phyloP scores from a whole-genome alignment of 2,329 filamentous ascomycete species.

The Diplodia scrobiculata region DNA sequence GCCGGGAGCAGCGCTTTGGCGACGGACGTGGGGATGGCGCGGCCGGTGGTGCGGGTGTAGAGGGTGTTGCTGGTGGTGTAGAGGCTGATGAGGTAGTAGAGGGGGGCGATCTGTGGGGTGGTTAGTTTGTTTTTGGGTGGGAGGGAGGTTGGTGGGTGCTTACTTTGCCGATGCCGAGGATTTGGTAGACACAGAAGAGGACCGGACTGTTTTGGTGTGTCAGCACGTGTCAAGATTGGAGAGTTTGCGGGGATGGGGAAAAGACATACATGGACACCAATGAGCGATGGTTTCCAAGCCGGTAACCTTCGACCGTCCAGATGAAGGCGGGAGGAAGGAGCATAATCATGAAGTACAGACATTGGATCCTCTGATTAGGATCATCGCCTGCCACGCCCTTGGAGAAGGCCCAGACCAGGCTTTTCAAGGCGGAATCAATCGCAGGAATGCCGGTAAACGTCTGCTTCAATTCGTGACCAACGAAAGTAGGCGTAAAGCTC shows the following conservation, averaged over 20 bases:
- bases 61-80: conserved; percentile 28
- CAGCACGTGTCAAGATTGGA: neutral
- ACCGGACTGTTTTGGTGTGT: conserved; percentile 12
- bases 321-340: conserved; percentile 15
- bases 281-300: conserved; percentile 5
- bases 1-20: conserved; percentile 35
- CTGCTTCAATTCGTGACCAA: neutral
- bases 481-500: neutral
- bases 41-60: conserved; percentile 31
- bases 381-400: conserved; percentile 12
- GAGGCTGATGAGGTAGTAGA: conserved; percentile 35
- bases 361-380: conserved; percentile 22
- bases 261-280: conserved; percentile 26
- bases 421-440: neutral
- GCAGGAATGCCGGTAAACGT: neutral
- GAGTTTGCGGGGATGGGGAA: no score
- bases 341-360: conserved; percentile 26
- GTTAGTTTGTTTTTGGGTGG: neutral
- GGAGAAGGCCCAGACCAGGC: neutral
- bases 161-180: conserved; percentile 24
- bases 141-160: neutral
- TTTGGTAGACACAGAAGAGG: conserved; percentile 7
- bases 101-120: conserved; percentile 32
- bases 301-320: conserved; percentile 29
- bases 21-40: conserved; percentile 31